Base-by-base conservation (phyloP, 257 asterid species). In the Plantago major region DNA sequence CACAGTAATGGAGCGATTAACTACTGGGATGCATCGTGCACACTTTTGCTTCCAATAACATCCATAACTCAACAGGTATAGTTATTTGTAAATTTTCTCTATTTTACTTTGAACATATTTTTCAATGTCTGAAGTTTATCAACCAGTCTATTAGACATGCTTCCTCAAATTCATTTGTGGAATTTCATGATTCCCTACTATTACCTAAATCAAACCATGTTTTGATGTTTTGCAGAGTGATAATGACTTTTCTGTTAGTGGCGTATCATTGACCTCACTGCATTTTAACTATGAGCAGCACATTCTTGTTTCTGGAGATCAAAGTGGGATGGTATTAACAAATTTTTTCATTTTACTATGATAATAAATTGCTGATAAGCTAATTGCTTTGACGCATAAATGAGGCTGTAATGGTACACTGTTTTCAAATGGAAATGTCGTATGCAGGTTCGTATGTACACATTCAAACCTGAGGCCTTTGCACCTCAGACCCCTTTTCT, bases 1-100 rank as follows among this genome's bases (percentile, higher is more conserved):
- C 96, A 92, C 65, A 66, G 71, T 65, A 80, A 83, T 68, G 99
- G 99, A 59, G 80, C 81, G 55, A 77, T 89, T 60, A 89, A 84
- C 62, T 81, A 89, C 75, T 92, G 99, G 99, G 97, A 89, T 73
- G 88, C 84, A 60, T 77, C 97, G 13, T 78, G 93, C 74, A 93
- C 97, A 11, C 88, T 88, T 68, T 61, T 89, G 52, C 81, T 78
- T 66, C 93, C 89, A 57, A 58, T 84, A 60, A 82, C 82, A 56
- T 82, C 91, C 42, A 60, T 86, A 60, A 76, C 85, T 66, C 97
- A 84, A 60, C 97, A 92, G 97, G 99, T 88, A 65, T 88, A 65
- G 30, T 43, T 12, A 13, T 15, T 40, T 37, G 13, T 11, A 0
- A 10, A 10, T 53, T 10, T 7, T 53, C 16, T 18, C 26, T 51